Conservation (phyloP, 2,329 filamentous ascomycete genomes). For the Fusarium udum region DNA sequence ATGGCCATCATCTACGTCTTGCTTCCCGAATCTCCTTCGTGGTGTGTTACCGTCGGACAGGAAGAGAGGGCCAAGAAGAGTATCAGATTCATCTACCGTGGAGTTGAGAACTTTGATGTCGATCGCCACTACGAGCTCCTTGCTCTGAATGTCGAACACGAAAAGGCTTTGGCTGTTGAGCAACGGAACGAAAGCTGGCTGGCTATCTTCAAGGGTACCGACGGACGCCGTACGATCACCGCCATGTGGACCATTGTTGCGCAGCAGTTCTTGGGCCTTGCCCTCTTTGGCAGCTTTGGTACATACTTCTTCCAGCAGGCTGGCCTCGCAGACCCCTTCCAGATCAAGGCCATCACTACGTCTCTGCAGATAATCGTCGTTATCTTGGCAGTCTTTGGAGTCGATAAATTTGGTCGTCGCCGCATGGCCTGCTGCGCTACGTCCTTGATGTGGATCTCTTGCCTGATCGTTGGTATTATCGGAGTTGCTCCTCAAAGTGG, state of each 20-base stretch:
- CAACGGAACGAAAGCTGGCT: conserved; percentile 41
- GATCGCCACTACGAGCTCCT: conserved; percentile 43
- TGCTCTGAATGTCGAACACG: conserved; percentile 36
- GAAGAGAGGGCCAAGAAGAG: conserved; percentile 13
- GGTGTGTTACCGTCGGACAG: conserved; percentile 43
- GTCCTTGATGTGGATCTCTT: conserved; percentile 15
- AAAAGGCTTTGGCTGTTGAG: conserved; percentile 36
- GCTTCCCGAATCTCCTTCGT: conserved; percentile 54
- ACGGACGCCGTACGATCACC: conserved; percentile 45
- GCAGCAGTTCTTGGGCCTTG: conserved; percentile 33
- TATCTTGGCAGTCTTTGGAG: conserved; percentile 26
- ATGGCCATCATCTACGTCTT: conserved; percentile 52
- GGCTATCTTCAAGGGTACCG: conserved; percentile 45
- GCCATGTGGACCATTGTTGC: conserved; percentile 42
- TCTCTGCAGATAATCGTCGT: conserved; percentile 24
- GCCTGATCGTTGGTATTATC: conserved; percentile 19
- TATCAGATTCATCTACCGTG: conserved; percentile 33
- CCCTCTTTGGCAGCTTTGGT: conserved; percentile 57
- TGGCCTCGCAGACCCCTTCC: conserved; percentile 39
- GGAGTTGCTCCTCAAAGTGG: conserved; percentile 6
- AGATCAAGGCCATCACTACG: conserved; percentile 30
- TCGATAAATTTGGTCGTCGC: conserved; percentile 23
- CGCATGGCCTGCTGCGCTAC: conserved; percentile 17
- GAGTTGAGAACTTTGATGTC: conserved; percentile 43
- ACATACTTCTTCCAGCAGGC: conserved; percentile 54